These are phyloP conservation scores for Podospora anserina DNA, from an alignment of 495 filamentous ascomycete species.

Conservation along the genomic window DNA sequence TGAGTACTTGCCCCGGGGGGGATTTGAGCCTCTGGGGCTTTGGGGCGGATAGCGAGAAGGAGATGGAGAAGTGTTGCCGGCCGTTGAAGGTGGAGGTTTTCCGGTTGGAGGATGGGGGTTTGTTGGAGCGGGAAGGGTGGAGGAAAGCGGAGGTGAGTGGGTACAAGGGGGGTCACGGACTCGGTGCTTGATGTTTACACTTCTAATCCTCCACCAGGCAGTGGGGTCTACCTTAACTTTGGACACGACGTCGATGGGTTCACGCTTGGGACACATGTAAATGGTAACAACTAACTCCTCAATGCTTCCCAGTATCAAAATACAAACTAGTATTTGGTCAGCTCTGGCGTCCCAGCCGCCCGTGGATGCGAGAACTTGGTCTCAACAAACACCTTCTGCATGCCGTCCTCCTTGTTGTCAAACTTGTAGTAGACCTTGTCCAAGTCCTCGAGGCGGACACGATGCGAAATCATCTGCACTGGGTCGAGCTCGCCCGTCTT, in stretches of 20 bases:
- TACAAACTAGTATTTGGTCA: slow-evolving; percentile 38
- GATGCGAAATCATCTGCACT: slow-evolving; percentile 74
- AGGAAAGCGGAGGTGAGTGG: slow-evolving; percentile 51
- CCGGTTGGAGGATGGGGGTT: slow-evolving; percentile 49
- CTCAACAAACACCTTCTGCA: slow-evolving; percentile 72
- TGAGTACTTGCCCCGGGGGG: slow-evolving; percentile 59
- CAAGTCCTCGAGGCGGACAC: slow-evolving; percentile 71
- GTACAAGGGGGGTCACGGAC: slow-evolving; percentile 67
- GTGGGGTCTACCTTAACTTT: too few species aligned
- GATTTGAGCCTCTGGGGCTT: slow-evolving; percentile 76
- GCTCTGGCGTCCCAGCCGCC: slow-evolving; percentile 49
- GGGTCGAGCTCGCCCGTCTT: slow-evolving; percentile 70
- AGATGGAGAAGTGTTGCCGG: slow-evolving; percentile 71
- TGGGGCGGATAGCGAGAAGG: slow-evolving; percentile 58
- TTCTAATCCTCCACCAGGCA: too few species aligned
- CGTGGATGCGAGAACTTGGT: slow-evolving; percentile 62
- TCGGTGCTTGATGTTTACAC: slow-evolving; percentile 30
- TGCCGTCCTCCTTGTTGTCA: slow-evolving; percentile 61
- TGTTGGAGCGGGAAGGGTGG: slow-evolving; percentile 57
- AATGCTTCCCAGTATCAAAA: not conserved
- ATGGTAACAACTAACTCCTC: not conserved
- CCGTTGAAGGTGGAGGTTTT: slow-evolving; percentile 70
- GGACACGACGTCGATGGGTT: too few species aligned
- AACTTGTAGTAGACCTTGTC: slow-evolving; percentile 68
- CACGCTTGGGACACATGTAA: too few species aligned